phyloP scores from a whole-genome alignment of 2,329 filamentous ascomycete species.

The Colletotrichum tropicale region DNA sequence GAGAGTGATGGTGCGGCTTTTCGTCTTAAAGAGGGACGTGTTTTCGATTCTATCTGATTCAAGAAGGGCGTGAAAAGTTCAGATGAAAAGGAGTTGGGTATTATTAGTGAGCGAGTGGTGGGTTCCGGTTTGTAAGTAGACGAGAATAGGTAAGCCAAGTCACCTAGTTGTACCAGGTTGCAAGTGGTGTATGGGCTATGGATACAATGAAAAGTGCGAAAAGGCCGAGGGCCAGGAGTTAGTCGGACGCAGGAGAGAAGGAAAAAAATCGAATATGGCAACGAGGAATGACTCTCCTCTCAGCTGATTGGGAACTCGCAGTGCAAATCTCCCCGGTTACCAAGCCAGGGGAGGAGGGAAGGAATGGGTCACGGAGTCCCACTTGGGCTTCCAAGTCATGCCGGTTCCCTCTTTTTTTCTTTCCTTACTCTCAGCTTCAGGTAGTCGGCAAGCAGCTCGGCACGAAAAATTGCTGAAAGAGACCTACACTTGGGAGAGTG shows the following conservation, averaged over 20 bases:
- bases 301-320: constrained; percentile 10
- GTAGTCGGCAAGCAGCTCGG: constrained; percentile 2
- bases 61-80: background rate
- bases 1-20: background rate
- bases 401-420: background rate
- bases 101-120: constrained; percentile 1
- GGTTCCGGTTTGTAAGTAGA: background rate
- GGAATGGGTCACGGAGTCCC: constrained; percentile 7
- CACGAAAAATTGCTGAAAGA: background rate
- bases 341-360: background rate
- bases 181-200: background rate
- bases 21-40: background rate
- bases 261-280: background rate
- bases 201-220: background rate
- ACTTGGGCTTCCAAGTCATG: constrained; percentile 12
- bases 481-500: background rate
- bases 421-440: background rate
- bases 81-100: background rate
- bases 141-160: background rate
- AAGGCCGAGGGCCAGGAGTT: background rate
- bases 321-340: constrained; percentile 14
- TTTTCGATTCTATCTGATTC: background rate
- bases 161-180: background rate
- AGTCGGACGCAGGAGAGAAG: background rate
- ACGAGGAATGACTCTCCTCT: constrained; percentile 10